Percentiles rank a stretch among this genome's conserved stretches.
Evolutionary conservation across 345 rosid species (phyloP).

Genomic region (Eutrema heterophyllum): DNA sequence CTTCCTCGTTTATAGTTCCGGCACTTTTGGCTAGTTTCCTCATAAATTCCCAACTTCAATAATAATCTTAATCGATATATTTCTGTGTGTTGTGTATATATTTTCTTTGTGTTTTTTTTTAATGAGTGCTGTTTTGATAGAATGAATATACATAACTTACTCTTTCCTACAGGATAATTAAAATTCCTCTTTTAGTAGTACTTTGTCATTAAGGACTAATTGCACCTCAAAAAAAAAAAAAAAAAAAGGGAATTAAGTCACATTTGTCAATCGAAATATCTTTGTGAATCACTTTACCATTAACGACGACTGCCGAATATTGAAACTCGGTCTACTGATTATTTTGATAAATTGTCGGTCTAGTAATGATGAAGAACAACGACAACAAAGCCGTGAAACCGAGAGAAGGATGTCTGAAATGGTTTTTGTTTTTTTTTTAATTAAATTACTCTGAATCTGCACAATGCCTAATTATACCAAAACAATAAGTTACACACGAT

Average conservation of each 20-base stretch:
- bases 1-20: conserved; percentile 12
- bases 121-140: neutral
- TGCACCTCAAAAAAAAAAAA: neutral
- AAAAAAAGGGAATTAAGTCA: neutral
- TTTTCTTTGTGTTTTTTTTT: neutral
- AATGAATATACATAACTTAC: neutral
- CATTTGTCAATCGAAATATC: neutral
- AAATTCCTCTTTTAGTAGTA: neutral
- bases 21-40: conserved; percentile 18
- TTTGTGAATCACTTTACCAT: neutral
- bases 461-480: neutral
- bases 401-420: neutral
- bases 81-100: neutral
- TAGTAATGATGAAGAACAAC: neutral
- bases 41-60: conserved; percentile 6
- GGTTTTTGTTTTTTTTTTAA: neutral
- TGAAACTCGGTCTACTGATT: neutral
- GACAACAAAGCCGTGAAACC: neutral
- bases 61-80: neutral
- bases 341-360: neutral
- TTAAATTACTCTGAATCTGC: neutral
- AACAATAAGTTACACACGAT: neutral
- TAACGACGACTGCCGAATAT: neutral
- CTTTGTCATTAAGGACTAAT: neutral
- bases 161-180: neutral